These are phyloP conservation scores for Leishmania tarentolae DNA, from an alignment of 208 protist species.

Conservation along the genomic window DNA sequence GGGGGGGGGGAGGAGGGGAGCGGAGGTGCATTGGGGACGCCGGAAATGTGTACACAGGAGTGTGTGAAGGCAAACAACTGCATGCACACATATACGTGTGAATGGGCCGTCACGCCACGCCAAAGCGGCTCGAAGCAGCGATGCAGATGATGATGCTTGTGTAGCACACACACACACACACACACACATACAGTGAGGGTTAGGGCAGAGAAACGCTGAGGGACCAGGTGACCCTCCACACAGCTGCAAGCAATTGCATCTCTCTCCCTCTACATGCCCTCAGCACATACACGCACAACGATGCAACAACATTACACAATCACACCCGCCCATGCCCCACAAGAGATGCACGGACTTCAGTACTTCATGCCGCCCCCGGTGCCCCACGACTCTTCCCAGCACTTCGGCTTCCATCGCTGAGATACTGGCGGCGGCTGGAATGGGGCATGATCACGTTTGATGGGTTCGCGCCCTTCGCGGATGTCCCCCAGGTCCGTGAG, in stretches of 20 bases:
- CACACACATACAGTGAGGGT: background rate
- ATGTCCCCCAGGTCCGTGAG: constrained; percentile 88
- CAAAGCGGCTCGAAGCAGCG: background rate
- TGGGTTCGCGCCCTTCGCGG: constrained; percentile 75
- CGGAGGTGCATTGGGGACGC: background rate
- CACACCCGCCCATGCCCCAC: background rate
- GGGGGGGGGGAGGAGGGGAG: no score
- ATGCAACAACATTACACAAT: background rate
- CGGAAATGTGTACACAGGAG: background rate
- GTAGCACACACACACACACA: background rate
- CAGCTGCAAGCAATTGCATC: background rate
- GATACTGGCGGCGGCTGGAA: constrained; percentile 85
- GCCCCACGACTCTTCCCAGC: constrained; percentile 89
- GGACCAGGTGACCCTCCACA: background rate
- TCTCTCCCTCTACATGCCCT: background rate
- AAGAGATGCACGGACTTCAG: background rate
- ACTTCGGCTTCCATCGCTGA: constrained; percentile 88
- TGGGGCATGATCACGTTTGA: constrained; percentile 61
- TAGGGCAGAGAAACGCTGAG: background rate
- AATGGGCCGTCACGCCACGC: background rate
- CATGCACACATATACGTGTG: background rate
- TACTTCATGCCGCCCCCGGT: constrained; percentile 63
- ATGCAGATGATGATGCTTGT: background rate
- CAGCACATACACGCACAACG: background rate
- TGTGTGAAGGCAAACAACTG: background rate